Evolutionary conservation across 768 basidiomycete genomes (phyloP), one percentile per base, ranked within the genome.

Genomic region (Mycena chlorophos): DNA sequence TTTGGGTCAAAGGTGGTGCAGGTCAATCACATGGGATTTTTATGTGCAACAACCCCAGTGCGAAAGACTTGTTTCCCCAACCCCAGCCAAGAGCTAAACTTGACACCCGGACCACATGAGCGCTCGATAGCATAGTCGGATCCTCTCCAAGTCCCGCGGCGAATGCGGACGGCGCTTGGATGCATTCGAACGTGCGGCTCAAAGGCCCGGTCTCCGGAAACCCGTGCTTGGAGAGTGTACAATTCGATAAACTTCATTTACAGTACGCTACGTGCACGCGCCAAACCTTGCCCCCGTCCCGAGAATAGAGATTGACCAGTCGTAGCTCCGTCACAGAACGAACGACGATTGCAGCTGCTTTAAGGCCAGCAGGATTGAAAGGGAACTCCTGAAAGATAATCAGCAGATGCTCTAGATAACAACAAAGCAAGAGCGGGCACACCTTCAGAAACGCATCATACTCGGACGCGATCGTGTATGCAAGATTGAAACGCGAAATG

Each of bases 301-400:
- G 45, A 16, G 60, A 58, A 53, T 58, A 62, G 25, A 62, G 19
- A 37, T 62, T 62, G 34, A 62, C 60, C n/a, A 62, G 54, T 34
- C 60, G 50, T 1, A 62, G 48, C 48, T 62, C 60, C 22, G 38
- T 51, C 1, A 62, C 54, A 16, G 53, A 55, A 6, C 60, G 56
- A 17, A 62, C 60, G 13, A 62, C 60, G 13, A 58, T 58, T n/a
- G 60, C 60, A 13, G 56, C 56, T 10, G 56, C 60, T 46, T 62
- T 62, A 3, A 62, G 39, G 5, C 51, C 51, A 37, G 47, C 17
- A n/a, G 60, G 56, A 37, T 58, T 58, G 34, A 62, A 62, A 0
- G 56, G 47, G 34, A 49, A 55, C 16, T 57, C 54, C 54, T 61
- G 5, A 30, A 49, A 23, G 16, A 43, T 10, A 22, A 40, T 4